These are phyloP conservation scores for Glycine latifolia DNA, from an alignment of 306 rosid genomes.

Conservation along the genomic window DNA sequence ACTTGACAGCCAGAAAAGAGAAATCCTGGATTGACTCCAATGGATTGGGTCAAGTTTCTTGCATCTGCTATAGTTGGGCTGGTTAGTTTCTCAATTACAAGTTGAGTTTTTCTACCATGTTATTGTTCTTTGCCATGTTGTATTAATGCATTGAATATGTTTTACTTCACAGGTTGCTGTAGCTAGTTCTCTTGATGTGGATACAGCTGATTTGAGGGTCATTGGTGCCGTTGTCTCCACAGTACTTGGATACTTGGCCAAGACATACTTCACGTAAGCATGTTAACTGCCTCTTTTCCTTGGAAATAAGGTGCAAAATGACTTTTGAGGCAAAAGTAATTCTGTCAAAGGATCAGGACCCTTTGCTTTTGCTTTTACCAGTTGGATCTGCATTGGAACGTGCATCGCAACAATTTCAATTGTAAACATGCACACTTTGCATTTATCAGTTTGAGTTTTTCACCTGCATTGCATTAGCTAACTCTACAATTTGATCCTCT, in stretches of 20 bases:
- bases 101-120: neutral
- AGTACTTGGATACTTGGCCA: slow-evolving; percentile 80
- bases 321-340: too few relatives aligned
- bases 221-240: slow-evolving; percentile 77
- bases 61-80: slow-evolving; percentile 86
- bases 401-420: too few relatives aligned
- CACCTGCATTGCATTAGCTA: slow-evolving; percentile 9
- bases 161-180: slow-evolving; percentile 71
- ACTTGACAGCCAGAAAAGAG: slow-evolving; percentile 89
- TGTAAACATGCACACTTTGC: neutral
- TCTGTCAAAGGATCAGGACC: too few relatives aligned
- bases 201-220: slow-evolving; percentile 72
- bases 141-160: slow-evolving; percentile 28
- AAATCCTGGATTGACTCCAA: slow-evolving; percentile 96
- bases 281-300: neutral
- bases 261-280: slow-evolving; percentile 91
- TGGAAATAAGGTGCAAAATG: neutral
- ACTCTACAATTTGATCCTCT: slow-evolving; percentile 12
- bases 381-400: too few relatives aligned
- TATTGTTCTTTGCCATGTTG: slow-evolving; percentile 12
- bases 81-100: slow-evolving; percentile 59
- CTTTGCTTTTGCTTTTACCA: too few relatives aligned
- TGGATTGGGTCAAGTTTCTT: slow-evolving; percentile 95
- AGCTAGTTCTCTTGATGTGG: slow-evolving; percentile 67
- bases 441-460: slow-evolving; percentile 20